Percentiles rank a stretch among this genome's conserved stretches.
These are phyloP conservation scores for Forsythia viridissima DNA, from an alignment of 257 asterid species.

Conservation along the genomic window DNA sequence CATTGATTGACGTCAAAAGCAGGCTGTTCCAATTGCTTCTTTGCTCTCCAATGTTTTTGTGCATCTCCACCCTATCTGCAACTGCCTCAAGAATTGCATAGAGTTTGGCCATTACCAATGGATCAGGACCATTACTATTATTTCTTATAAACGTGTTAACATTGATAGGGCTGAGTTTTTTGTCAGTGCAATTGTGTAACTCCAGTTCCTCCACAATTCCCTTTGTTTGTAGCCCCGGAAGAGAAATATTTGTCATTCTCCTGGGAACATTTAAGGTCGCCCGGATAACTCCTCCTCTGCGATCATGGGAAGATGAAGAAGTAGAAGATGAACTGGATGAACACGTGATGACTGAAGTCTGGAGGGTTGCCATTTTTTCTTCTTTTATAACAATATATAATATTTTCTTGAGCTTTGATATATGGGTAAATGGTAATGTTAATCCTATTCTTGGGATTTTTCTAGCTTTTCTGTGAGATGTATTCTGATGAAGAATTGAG, in stretches of 20 bases:
- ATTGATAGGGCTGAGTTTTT: not conserved
- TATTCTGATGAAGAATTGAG: not conserved
- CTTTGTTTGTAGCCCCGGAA: not conserved
- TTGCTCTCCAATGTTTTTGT: conserved; percentile 54
- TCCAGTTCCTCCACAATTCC: not conserved
- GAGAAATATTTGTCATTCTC: not conserved
- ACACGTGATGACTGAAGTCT: not conserved
- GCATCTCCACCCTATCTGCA: conserved; percentile 67
- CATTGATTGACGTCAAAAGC: conserved; percentile 49
- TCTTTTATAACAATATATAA: not conserved
- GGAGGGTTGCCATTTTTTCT: conserved; percentile 25
- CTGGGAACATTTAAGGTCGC: conserved; percentile 21
- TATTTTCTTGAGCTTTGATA: not conserved
- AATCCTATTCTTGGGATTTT: not conserved
- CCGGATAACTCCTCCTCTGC: not conserved
- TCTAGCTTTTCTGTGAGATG: too few species aligned
- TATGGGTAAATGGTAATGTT: not conserved
- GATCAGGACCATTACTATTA: conserved; percentile 17
- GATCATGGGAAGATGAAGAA: not conserved
- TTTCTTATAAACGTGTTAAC: not conserved
- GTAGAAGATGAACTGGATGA: not conserved
- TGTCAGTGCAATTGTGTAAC: not conserved
- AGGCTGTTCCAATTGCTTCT: conserved; percentile 56
- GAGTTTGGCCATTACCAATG: conserved; percentile 38
- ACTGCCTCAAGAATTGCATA: conserved; percentile 56